Evolutionary conservation across 1,139 yeast species (phyloP).

Genomic region (Candida tetrigidarum): DNA sequence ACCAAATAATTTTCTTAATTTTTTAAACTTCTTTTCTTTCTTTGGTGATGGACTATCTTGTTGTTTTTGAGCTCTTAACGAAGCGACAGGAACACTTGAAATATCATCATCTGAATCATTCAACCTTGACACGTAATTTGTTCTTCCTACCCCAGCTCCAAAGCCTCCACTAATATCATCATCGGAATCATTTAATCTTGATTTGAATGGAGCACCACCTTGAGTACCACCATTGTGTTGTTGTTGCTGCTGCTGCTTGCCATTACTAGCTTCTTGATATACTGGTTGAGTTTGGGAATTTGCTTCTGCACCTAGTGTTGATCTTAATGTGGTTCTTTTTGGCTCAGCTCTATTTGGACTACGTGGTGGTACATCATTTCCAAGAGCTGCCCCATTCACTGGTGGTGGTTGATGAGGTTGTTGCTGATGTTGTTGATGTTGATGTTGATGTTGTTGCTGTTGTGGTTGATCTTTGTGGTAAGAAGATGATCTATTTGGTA

Average conservation of each 20-base stretch:
- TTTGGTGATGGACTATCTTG: conserved; percentile 19
- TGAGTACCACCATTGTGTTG: not conserved
- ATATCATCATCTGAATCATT: conserved; percentile 21
- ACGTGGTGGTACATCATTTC: conserved; percentile 29
- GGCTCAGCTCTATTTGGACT: conserved; percentile 11
- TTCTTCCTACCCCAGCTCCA: conserved; percentile 6
- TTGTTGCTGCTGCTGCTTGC: not conserved
- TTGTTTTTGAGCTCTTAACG: conserved; percentile 9
- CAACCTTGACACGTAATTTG: conserved; percentile 16
- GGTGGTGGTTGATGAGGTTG: conserved; percentile 1
- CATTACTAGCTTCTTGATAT: not conserved
- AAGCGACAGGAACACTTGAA: conserved; percentile 2
- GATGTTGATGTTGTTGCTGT: not conserved
- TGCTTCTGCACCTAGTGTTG: conserved; percentile 9
- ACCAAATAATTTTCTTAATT: conserved; percentile 65
- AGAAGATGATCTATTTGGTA: conserved; percentile 51
- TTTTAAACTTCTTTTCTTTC: conserved; percentile 55
- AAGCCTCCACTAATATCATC: conserved; percentile 11
- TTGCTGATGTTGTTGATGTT: not conserved
- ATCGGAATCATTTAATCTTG: conserved; percentile 17
- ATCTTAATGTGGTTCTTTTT: conserved; percentile 16
- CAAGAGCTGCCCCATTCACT: conserved; percentile 45
- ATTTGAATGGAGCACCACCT: conserved; percentile 7
- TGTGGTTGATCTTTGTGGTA: conserved; percentile 41
- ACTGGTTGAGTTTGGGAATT: conserved; percentile 9